Base-by-base conservation (phyloP, 2,329 filamentous ascomycete genomes). In the Ophidiomyces ophidiicola region DNA sequence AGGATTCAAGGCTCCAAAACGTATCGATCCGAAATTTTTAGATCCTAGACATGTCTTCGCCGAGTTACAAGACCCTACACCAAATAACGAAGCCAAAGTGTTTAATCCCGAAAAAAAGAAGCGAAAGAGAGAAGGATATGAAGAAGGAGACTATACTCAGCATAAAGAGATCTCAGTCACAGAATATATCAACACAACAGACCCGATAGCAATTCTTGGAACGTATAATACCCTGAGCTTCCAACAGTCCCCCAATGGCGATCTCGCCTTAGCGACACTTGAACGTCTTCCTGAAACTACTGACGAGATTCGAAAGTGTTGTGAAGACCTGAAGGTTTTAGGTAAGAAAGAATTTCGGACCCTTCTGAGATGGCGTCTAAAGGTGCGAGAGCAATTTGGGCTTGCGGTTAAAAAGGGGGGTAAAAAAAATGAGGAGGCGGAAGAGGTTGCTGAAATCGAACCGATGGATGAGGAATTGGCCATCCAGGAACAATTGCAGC, bases 41-140 rank as follows among this genome's bases (percentile, higher is more conserved):
- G 90, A 98, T 54, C 77, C 90, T 4, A 77, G 77, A 48, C 76
- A 82, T 42, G 90, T 96, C 20, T 98, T 98, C 54, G 87, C 87
- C 21, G 90, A 98, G 59, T 67, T 94, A n/a, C 69, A 80, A 21
- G 83, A 82, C 42, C 76, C 82, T 1, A 81, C 80, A 0, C 85
- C 86, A 1, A 98, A 96, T 61, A 92, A 96, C 50, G 90, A 98
- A 59, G 90, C 90, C 26, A 94, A 93, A 59, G 90, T 98, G 2
- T 98, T 88, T 69, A 94, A 98, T 49, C 90, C 90, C 0, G 90
- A 98, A 57, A 71, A 84, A 56, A 98, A 96, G 72, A 98, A 94
- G 75, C 71, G 90, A 43, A 96, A 94, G 74, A 73, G 90, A 68
- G 88, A 93, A 31, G 90, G 90, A 70, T 98, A 98, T 49, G 88